Evolutionary conservation across 148 eudicot species (phyloP).

Genomic region (Nepenthes gracilis): DNA sequence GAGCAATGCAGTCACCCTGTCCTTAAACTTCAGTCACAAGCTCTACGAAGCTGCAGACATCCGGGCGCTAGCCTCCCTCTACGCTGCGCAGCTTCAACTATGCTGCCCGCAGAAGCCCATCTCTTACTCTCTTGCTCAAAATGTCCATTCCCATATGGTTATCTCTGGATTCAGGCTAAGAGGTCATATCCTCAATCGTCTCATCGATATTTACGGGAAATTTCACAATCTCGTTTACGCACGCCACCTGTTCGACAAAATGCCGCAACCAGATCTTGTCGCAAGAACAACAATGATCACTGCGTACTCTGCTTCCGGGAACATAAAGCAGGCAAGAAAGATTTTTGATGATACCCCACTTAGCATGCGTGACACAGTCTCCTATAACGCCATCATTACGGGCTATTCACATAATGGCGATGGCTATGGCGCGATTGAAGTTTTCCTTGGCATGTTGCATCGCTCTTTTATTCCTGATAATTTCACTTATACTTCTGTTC

Average conservation of each 20-base stretch:
- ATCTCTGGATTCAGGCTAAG: conserved; percentile 57
- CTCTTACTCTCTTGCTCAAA: conserved; percentile 25
- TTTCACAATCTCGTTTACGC: conserved; percentile 26
- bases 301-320: conserved; percentile 29
- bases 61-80: conserved; percentile 40
- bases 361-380: conserved; percentile 35
- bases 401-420: conserved; percentile 33
- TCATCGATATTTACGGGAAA: conserved; percentile 43
- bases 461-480: conserved; percentile 30
- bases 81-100: conserved; percentile 49
- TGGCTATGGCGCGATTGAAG: conserved; percentile 30
- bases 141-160: conserved; percentile 70
- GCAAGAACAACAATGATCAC: conserved; percentile 46
- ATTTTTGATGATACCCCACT: conserved; percentile 40
- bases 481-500: conserved; percentile 29
- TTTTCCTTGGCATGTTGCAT: conserved; percentile 29
- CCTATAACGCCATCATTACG: conserved; percentile 62
- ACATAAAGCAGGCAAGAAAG: conserved; percentile 20
- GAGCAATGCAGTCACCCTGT: conserved; percentile 4
- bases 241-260: conserved; percentile 48
- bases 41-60: conserved; percentile 11
- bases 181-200: conserved; percentile 40
- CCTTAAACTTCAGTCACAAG: not conserved
- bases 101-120: conserved; percentile 34
- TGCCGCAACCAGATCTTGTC: conserved; percentile 39